phyloP scores from a whole-genome alignment of 371 early-diverging fungal genomes.

The Apophysomyces variabilis region DNA sequence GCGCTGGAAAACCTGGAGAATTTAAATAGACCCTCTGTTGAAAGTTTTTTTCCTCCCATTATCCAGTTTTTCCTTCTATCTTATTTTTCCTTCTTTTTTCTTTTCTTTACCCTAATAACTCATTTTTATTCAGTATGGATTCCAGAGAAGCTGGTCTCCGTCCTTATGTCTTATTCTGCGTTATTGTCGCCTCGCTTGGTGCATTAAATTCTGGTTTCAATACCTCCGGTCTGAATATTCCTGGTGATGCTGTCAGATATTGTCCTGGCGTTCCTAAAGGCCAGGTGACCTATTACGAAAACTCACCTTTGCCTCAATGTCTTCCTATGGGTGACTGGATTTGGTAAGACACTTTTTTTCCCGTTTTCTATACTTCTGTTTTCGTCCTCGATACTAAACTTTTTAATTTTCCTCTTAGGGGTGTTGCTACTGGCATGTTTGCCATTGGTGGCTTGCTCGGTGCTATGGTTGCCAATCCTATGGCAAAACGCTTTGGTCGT shows the following conservation, averaged over 20 bases:
- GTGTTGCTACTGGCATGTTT: conserved; percentile 69
- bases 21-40: conserved; percentile 12
- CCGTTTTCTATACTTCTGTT: conserved; percentile 15
- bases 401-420: conserved; percentile 28
- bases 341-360: conserved; percentile 38
- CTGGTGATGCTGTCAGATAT: conserved; percentile 37
- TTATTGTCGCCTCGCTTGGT: conserved; percentile 43
- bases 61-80: conserved; percentile 8
- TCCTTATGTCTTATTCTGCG: conserved; percentile 48
- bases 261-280: conserved; percentile 46
- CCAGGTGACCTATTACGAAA: conserved; percentile 41
- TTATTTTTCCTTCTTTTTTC: conserved; percentile 9
- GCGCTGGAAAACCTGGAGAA: conserved; percentile 5
- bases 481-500: conserved; percentile 70
- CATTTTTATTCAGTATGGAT: conserved; percentile 20
- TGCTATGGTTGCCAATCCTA: conserved; percentile 62
- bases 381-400: neutral
- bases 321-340: conserved; percentile 51
- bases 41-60: conserved; percentile 6
- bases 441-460: conserved; percentile 79
- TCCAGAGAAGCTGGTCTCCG: conserved; percentile 32
- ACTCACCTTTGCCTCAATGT: conserved; percentile 46
- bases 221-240: conserved; percentile 50
- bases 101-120: neutral
- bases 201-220: conserved; percentile 53